phyloP scores from a whole-genome alignment of 1,284 basidiomycete species.

The Amylostereum areolatum region DNA sequence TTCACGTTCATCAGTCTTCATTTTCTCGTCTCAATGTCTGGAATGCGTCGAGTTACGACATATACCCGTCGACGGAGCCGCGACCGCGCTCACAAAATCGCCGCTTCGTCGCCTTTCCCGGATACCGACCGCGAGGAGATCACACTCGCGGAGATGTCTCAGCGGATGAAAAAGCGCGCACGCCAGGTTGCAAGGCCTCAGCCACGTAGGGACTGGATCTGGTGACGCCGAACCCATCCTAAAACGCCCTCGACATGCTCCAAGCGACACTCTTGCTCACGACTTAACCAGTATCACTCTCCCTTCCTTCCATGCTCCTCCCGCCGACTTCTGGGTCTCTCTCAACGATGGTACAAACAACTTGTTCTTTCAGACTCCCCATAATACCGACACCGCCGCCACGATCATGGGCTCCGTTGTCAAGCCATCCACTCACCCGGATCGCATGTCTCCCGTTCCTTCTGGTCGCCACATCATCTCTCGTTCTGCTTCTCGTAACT shows the following conservation, averaged over 20 bases:
- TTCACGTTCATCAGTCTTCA: background rate
- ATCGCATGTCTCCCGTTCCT: constrained; percentile 36
- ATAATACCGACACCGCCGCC: constrained; percentile 16
- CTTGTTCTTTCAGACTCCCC: constrained; percentile 8
- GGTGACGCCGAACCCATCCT: constrained; percentile 9
- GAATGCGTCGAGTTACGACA: constrained; percentile 15
- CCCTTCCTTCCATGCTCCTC: background rate
- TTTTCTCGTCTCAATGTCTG: background rate
- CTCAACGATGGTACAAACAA: constrained; percentile 11
- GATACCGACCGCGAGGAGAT: constrained; percentile 29
- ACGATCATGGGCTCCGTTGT: constrained; percentile 9
- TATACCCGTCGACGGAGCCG: constrained; percentile 24
- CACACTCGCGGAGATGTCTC: constrained; percentile 35
- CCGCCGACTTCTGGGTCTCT: constrained; percentile 5
- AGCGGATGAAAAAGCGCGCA: constrained; percentile 44
- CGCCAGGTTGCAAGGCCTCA: constrained; percentile 25
- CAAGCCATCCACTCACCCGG: constrained; percentile 14
- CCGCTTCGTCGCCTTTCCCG: constrained; percentile 33
- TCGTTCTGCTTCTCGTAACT: constrained; percentile 36
- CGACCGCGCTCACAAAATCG: constrained; percentile 3
- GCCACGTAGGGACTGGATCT: constrained; percentile 2
- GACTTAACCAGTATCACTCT: background rate
- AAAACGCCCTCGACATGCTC: constrained; percentile 17
- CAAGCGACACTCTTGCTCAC: constrained; percentile 1
- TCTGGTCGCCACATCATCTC: constrained; percentile 36